Percentiles rank a stretch among this genome's conserved stretches.
Conservation (phyloP, 768 basidiomycete genomes). For the Naganishia friedmannii region DNA sequence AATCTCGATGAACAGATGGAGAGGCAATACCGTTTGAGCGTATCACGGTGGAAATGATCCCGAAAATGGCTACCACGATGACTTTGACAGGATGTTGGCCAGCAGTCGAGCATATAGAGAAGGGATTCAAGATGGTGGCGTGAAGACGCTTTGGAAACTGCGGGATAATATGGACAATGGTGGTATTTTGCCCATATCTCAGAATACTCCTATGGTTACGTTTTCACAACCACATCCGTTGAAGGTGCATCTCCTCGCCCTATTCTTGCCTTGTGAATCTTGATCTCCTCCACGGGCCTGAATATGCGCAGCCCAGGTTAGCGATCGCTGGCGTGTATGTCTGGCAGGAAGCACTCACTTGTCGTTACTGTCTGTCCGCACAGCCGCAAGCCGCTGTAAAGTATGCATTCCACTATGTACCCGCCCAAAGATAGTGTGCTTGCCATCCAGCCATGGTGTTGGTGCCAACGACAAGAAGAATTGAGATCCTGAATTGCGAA, state of each 20-base stretch:
- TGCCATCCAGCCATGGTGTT: slow-evolving; percentile 53
- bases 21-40: slow-evolving; percentile 44
- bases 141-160: not conserved
- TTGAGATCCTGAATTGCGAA: slow-evolving; percentile 43
- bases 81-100: slow-evolving; percentile 43
- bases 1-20: slow-evolving; percentile 38
- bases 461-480: slow-evolving; percentile 52
- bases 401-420: slow-evolving; percentile 89
- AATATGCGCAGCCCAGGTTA: not conserved
- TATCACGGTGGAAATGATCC: slow-evolving; percentile 47
- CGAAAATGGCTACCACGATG: slow-evolving; percentile 42
- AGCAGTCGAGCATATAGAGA: slow-evolving; percentile 10
- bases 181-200: too few relatives aligned
- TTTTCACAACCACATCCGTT: slow-evolving; percentile 13
- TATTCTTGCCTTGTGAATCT: slow-evolving; percentile 73
- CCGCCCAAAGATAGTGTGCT: slow-evolving; percentile 64
- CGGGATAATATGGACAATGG: not conserved
- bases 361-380: slow-evolving; percentile 83
- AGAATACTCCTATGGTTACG: not conserved
- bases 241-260: slow-evolving; percentile 39
- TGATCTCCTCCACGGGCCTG: slow-evolving; percentile 74
- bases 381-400: slow-evolving; percentile 83
- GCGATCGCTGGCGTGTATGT: not conserved
- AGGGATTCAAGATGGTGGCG: slow-evolving; percentile 5
- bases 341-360: slow-evolving; percentile 56